Base-by-base conservation (phyloP, 192 early-diverging fungal genomes). In the Mortierella alpina region DNA sequence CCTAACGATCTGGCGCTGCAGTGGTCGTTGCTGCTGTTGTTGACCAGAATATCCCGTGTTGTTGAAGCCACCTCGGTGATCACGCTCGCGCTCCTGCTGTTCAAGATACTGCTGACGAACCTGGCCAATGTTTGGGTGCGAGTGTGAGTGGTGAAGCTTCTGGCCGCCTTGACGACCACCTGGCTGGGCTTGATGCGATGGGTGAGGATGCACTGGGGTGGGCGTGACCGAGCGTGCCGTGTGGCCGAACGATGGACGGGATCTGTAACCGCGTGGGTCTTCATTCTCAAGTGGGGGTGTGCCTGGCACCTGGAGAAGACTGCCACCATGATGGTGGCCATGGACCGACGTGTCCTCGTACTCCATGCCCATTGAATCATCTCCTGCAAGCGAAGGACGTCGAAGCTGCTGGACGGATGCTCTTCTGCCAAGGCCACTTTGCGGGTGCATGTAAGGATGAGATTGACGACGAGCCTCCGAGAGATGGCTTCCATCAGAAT, bases 101-200 rank as follows among this genome's bases (percentile, higher is more conserved):
- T 80, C 77, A n/a, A 67, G 12, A 50, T 67, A 72, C 23, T 80
- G 77, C 31, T 80, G 77, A 9, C 77, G 51, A 12, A 55, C 45
- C 47, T 80, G 77, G 14, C 77, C 77, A 59, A 80, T 80, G 42
- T 80, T 80, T 6, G 77, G 77, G 66, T 80, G 77, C 0, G 77
- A 80, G 14, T 72, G 77, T 11, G 77, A 80, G 22, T 80, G 69
- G 55, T 80, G 77, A 46, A 80, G 49, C 45, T 80, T 80, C 40
- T 80, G 77, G 6, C 46, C 31, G 22, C 52, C 15, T 45, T 71
- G 68, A 41, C 61, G 60, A 13, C 66, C 61, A 14, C 41, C 7
- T 15, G 51, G 39, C 53, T 40, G 20, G 1, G 45, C 46, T 9
- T 9, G 72, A 57, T 40, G 51, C 50, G 40, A 20, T 46, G 42